Base-by-base conservation (phyloP, 129 eudicot species). In the Pittosporum tobira region DNA sequence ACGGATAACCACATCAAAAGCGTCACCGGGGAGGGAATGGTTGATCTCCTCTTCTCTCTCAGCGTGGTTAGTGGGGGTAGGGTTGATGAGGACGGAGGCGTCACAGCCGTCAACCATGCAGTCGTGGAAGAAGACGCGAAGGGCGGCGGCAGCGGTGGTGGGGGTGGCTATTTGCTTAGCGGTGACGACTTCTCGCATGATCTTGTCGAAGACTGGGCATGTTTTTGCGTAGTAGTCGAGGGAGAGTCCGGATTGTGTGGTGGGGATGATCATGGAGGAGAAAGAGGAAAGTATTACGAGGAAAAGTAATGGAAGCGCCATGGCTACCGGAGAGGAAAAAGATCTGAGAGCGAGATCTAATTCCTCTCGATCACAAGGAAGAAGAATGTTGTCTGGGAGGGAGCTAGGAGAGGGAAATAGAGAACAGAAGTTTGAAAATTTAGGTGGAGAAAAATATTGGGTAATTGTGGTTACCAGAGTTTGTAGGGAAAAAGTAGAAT, bases 51-150 rank as follows among this genome's bases (percentile, higher is more conserved):
- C 46, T 14, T 84, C 88, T 10, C 68, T 52, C 49, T 84, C 94
- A 0, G 94, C 70, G 23, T 74, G 71, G 48, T 78, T 66, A 47
- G 71, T 73, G 0, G 79, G 56, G 36, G 68, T 81, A 61, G 94
- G 75, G 44, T 77, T 30, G 34, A 84, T 57, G 25, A 84, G 73
- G 61, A 81, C 78, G 20, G 88, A 84, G 8, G 77, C 84, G 57
- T 84, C 94, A 21, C 94, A 84, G 29, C 94, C 94, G 0, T 63
- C 74, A 1, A 84, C 81, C 87, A 84, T 76, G 66, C 94, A 84
- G 46, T 84, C 94, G 26, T 84, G 94, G 77, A 84, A 80, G 73
- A 80, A 80, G 47, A 76, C 60, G 27, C 87, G 83, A 62, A 84
- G 84, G 63, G 73, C 70, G 70, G 87, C 94, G 13, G 87, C 94